Evolutionary conservation across 23 red algal species (phyloP).

Genomic region (Gracilaria gracilis): DNA sequence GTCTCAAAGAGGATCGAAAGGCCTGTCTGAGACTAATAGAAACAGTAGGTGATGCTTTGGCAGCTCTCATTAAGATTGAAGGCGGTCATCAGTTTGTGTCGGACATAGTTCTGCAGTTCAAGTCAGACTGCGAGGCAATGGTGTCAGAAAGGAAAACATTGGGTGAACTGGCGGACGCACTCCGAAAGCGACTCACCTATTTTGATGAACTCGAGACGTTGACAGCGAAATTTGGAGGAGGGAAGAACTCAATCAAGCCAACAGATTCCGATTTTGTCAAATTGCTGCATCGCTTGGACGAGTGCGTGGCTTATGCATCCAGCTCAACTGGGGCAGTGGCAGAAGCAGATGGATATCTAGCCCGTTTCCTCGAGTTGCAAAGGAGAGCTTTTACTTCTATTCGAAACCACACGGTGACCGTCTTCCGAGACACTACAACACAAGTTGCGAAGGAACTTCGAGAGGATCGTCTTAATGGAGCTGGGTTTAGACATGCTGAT

Average conservation of each 20-base stretch:
- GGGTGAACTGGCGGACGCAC: constrained; percentile 78
- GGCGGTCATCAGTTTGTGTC: constrained; percentile 19
- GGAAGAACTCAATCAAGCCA: constrained; percentile 47
- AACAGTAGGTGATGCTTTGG: constrained; percentile 27
- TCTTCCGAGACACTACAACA: constrained; percentile 47
- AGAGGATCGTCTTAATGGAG: constrained; percentile 48
- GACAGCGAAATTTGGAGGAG: constrained; percentile 66
- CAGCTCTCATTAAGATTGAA: constrained; percentile 43
- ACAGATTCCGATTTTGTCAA: constrained; percentile 77
- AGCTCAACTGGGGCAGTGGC: constrained; percentile 75
- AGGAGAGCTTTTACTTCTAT: constrained; percentile 67
- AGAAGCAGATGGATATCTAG: constrained; percentile 87
- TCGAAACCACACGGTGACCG: constrained; percentile 67
- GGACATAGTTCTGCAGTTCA: constrained; percentile 44
- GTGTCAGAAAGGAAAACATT: constrained; percentile 70
- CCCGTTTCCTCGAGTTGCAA: constrained; percentile 85
- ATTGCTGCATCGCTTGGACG: constrained; percentile 81
- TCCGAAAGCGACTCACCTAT: constrained; percentile 84
- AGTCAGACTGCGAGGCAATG: constrained; percentile 72
- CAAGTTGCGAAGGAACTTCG: constrained; percentile 61
- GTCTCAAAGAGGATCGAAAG: constrained; percentile 43
- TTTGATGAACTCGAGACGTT: constrained; percentile 90
- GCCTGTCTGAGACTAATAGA: neutral
- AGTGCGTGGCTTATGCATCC: constrained; percentile 88
- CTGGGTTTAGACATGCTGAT: constrained; percentile 72